Percentiles rank a stretch among this genome's conserved stretches.
Conservation (phyloP, 2,329 filamentous ascomycete genomes). For the Didymella segeticola region DNA sequence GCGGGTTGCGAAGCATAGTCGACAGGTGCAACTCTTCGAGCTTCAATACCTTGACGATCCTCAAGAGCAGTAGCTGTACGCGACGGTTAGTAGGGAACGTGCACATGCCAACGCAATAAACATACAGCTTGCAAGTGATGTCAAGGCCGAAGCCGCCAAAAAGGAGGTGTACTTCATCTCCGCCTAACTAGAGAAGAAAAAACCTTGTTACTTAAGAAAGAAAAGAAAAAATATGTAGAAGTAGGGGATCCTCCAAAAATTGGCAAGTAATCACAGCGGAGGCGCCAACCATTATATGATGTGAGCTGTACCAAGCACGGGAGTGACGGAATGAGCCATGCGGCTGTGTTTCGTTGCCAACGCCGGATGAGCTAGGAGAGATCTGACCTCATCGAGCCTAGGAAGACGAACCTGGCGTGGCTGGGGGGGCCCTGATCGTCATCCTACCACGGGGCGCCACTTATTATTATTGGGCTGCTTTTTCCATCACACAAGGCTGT, state of each 20-base stretch:
- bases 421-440: constrained; percentile 19
- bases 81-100: constrained; percentile 19
- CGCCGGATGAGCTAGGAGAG: constrained; percentile 18
- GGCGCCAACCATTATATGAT: constrained; percentile 12
- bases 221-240: constrained; percentile 1
- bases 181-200: neutral
- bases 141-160: constrained; percentile 38
- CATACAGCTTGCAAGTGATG: constrained; percentile 41
- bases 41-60: constrained; percentile 24
- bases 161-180: constrained; percentile 39
- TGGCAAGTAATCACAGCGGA: neutral
- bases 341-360: constrained; percentile 17
- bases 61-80: constrained; percentile 40
- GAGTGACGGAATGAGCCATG: constrained; percentile 15
- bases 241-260: neutral
- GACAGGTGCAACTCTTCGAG: constrained; percentile 24
- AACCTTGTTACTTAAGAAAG: neutral
- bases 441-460: constrained; percentile 1
- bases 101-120: neutral
- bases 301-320: constrained; percentile 12
- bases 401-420: constrained; percentile 10
- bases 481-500: constrained; percentile 9
- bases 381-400: constrained; percentile 21
- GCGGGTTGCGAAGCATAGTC: constrained; percentile 26
- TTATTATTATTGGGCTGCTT: constrained; percentile 9